Evolutionary conservation across 2,329 filamentous ascomycete genomes (phyloP), one percentile per base, ranked within the genome.

Genomic region (Diaporthe citriasiana): DNA sequence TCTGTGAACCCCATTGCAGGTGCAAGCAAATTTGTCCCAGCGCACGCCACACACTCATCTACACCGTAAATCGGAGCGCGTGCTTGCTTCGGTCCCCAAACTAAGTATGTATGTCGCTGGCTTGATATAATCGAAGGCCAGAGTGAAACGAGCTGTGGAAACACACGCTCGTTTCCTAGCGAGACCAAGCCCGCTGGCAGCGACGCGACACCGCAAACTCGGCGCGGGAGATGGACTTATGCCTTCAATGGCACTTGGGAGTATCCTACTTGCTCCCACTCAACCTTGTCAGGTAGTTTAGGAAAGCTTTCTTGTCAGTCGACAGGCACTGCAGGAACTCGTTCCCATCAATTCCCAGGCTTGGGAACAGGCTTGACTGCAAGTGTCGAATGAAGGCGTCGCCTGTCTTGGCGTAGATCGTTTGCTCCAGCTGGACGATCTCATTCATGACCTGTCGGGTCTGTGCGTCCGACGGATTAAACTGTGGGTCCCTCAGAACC

Each of bases 341-440:
- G 30, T 85, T 85, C 12, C 89, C 90, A 71, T 91, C 88, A 33
- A 93, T 87, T 0, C 92, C 92, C 77, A 95, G 85, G 59, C 86
- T 88, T 0, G 90, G 87, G 77, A 95, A 90, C 73, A 95, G 88
- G 2, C 86, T 85, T 22, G 86, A 85, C 77, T 91, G 90, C 60
- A 96, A 83, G 79, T 93, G 89, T 75, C 90, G 88, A 33, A 96
- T 88, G 81, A 98, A 98, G 72, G 91, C 88, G 69, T 93, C 90
- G 35, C 97, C 97, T 17, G 94, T 96, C 86, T 98, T 98, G 78
- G 90, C 89, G 81, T 98, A 96, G 76, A 99, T 97, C 47, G 90
- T 93, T 83, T 97, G 95, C 83, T 99, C 95, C 74, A 99, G 85
- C 3, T 89, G 90, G 3, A 95, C 95, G 76, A 97, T 95, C 85